Conservation (phyloP, 2,329 filamentous ascomycete species). For the Diaporthe caulivora region DNA sequence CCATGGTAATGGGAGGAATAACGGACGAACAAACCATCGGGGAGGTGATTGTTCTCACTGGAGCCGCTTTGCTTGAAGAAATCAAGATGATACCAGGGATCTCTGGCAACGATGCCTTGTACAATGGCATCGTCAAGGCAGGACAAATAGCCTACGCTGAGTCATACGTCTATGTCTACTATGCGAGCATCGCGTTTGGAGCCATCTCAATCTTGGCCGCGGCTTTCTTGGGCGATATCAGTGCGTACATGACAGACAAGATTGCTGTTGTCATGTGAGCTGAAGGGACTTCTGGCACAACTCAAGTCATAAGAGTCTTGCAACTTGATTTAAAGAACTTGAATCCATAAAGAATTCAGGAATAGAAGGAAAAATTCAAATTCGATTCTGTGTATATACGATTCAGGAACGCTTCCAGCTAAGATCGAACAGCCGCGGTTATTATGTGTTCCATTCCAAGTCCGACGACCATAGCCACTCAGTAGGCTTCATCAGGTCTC, state of each 20-base stretch:
- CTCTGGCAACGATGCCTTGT: constrained; percentile 61
- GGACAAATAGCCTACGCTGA: constrained; percentile 69
- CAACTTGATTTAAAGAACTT: not conserved
- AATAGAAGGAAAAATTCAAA: not conserved
- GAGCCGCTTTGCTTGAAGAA: constrained; percentile 61
- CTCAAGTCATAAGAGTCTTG: too few species aligned
- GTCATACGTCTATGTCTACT: constrained; percentile 72
- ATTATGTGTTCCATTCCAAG: not conserved
- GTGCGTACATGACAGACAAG: constrained; percentile 69
- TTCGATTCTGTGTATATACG: too few species aligned
- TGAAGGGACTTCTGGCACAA: not conserved
- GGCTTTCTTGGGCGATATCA: constrained; percentile 70
- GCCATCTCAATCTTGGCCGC: constrained; percentile 66
- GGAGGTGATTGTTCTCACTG: constrained; percentile 65
- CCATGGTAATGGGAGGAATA: constrained; percentile 64
- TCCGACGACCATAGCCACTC: not conserved
- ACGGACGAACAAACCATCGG: constrained; percentile 59
- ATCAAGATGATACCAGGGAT: constrained; percentile 65
- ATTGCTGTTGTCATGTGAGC: constrained; percentile 62
- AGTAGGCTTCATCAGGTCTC: constrained; percentile 15
- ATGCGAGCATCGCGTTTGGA: constrained; percentile 73
- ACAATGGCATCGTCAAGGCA: constrained; percentile 64
- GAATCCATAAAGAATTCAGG: too few species aligned
- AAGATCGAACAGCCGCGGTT: not conserved
- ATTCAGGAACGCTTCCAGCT: too few species aligned